Evolutionary conservation across 2,329 filamentous ascomycete genomes (phyloP), one percentile per base, ranked within the genome.

Genomic region (Fusarium sp.): DNA sequence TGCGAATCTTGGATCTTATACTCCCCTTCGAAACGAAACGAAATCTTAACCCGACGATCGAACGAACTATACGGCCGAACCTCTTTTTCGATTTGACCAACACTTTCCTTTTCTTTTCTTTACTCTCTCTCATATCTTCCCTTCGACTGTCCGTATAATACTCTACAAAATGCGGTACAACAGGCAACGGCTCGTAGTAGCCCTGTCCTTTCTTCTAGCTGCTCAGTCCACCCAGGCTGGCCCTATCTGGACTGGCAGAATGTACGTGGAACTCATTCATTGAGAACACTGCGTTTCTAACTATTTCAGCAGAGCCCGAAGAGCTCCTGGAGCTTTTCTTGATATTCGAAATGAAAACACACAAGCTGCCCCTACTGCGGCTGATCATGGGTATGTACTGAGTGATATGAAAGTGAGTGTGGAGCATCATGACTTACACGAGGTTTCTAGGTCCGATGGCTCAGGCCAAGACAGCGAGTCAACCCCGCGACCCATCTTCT

Each of bases 211-310:
- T 59, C 69, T 79, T 62, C 62, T 77, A 57, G 61, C 70, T 71
- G 67, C 71, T 18, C 74, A 76, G 65, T 75, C 66, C 60, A 71
- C 71, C 23, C 71, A 77, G 76, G 79, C 79, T 69, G 79, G 78
- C 70, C 80, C 77, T 76, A 73, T 72, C 58, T 75, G 78, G 77
- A 75, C 73, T 69, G 70, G 70, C 68, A 76, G 68, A 69, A 63
- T 76, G 78, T 80, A 67, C 57, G 76, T 70, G 9, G 8, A 60
- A 38, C 56, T 14, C 4, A 20, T 11, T 53, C 7, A 7, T 6
- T 9, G 20, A 36, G 5, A 10, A 13, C 4, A 38, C 34, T 10
- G 5, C 16, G 20, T 14, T 10, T 55, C 68, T 72, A 50, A 75
- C 42, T 23, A 11, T 14, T 27, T 7, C 50, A 14, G 25, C 18